These are phyloP conservation scores for Lepidium sativum DNA, from an alignment of 345 rosid species.

Conservation along the genomic window DNA sequence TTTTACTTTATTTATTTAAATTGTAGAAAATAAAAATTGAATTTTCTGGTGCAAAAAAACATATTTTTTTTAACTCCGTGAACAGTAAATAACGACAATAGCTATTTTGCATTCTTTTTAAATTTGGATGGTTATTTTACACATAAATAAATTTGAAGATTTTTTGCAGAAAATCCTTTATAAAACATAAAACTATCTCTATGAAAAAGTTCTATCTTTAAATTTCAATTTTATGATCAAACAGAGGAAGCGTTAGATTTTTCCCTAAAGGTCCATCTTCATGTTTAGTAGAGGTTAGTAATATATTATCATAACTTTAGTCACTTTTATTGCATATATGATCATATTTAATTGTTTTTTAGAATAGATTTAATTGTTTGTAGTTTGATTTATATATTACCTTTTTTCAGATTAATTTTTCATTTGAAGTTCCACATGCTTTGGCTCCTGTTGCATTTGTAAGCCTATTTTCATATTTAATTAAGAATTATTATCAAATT, in stretches of 20 bases:
- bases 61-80: no score
- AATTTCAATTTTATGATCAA: neutral
- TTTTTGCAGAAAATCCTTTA: no score
- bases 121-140: no score
- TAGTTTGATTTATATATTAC: neutral
- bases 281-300: slow-evolving; percentile 62
- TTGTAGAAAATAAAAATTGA: no score
- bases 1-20: no score
- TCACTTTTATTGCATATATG: neutral
- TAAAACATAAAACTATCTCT: neutral
- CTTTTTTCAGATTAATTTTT: slow-evolving; percentile 64
- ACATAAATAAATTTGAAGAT: no score
- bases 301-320: neutral
- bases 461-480: slow-evolving; percentile 24
- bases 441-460: slow-evolving; percentile 75
- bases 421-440: slow-evolving; percentile 81
- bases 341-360: neutral
- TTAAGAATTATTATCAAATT: neutral
- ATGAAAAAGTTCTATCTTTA: neutral
- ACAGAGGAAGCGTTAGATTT: slow-evolving; percentile 88
- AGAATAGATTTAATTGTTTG: neutral
- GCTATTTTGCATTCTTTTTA: no score
- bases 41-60: no score
- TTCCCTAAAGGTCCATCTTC: slow-evolving; percentile 74
- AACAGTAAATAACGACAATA: no score